These are phyloP conservation scores for Chalciporus sp. DNA, from an alignment of 1,284 basidiomycete species.

Conservation along the genomic window DNA sequence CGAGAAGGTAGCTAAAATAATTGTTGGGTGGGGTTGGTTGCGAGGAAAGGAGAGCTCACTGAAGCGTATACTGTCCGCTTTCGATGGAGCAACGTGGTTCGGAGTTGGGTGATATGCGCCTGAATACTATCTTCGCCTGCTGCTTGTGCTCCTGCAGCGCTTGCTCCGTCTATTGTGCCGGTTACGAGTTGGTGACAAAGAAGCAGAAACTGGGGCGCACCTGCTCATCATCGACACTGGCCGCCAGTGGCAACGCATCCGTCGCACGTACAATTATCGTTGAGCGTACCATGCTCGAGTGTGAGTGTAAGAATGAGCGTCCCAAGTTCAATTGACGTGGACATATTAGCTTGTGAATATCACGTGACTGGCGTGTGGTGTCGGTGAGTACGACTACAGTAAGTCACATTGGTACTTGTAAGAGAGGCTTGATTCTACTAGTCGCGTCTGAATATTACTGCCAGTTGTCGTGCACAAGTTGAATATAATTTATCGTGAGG, in stretches of 20 bases:
- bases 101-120: conserved; percentile 89
- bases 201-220: conserved; percentile 44
- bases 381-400: too few relatives aligned
- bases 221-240: conserved; percentile 94
- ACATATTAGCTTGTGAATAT: background rate
- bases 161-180: conserved; percentile 77
- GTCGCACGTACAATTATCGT: conserved; percentile 91
- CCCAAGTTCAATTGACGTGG: too few relatives aligned
- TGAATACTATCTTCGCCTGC: conserved; percentile 95
- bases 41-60: conserved; percentile 54
- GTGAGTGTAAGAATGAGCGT: background rate
- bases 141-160: conserved; percentile 97
- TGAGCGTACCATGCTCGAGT: conserved; percentile 77
- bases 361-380: conserved; percentile 22
- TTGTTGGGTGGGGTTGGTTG: background rate
- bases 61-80: conserved; percentile 90
- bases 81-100: conserved; percentile 98
- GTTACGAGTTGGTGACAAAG: conserved; percentile 4
- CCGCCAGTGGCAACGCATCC: conserved; percentile 90
- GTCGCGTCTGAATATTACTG: too few relatives aligned
- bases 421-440: background rate
- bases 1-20: conserved; percentile 83
- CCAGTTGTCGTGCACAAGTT: too few relatives aligned
- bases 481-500: too few relatives aligned
- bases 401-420: too few relatives aligned